Evolutionary conservation across 306 rosid genomes (phyloP).

Genomic region (Rosa rugosa): DNA sequence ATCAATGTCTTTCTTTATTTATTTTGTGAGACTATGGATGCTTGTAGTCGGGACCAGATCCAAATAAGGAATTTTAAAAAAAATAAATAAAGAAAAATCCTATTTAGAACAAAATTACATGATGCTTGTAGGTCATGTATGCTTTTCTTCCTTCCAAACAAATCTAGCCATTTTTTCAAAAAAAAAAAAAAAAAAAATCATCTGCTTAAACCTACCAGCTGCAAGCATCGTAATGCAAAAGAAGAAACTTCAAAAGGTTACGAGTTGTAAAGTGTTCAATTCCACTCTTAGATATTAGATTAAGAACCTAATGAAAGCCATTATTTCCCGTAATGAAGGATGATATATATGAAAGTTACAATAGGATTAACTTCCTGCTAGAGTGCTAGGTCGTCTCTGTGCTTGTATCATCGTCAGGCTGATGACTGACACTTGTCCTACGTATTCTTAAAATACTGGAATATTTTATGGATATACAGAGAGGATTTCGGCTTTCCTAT

Average conservation of each 20-base stretch:
- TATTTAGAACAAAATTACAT: neutral
- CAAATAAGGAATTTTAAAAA: no score
- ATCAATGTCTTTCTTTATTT: no score
- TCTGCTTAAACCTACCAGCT: neutral
- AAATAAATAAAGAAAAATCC: no score
- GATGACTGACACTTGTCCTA: neutral
- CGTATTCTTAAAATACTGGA: no score
- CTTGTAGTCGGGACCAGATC: no score
- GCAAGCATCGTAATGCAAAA: neutral
- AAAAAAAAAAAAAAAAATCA: neutral
- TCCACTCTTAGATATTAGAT: no score
- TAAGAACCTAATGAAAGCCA: no score
- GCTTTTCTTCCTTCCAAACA: neutral
- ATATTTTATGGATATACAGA: neutral
- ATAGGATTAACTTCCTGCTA: neutral
- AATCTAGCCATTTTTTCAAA: neutral
- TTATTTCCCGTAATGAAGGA: neutral
- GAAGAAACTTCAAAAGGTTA: neutral
- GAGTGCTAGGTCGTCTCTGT: neutral
- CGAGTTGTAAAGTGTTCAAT: no score
- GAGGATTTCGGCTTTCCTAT: neutral
- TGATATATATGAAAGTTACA: neutral
- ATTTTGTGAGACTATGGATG: no score
- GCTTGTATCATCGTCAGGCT: neutral
- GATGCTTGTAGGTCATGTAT: neutral